Base-by-base conservation (phyloP, 495 filamentous ascomycete species). In the Melanomma pulvis-pyrius region DNA sequence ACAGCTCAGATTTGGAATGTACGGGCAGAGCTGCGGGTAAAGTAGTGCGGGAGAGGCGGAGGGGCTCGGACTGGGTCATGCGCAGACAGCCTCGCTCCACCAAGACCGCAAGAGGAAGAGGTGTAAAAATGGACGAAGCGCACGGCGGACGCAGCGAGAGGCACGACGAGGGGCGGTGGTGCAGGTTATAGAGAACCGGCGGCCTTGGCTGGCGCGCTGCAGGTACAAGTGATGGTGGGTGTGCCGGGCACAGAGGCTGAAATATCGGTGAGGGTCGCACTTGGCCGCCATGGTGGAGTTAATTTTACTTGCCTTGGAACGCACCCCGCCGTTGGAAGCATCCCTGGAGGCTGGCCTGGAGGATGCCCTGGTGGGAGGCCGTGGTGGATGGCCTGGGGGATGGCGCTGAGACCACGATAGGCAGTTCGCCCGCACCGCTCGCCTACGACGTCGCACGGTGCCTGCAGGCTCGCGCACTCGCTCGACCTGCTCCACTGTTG, bases 261-360 rank as follows among this genome's bases (percentile, higher is more conserved):
- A 70, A 51, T 70, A 70, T 70, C 69, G 65, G 69, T 68, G 69
- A 71, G 57, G 15, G 59, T 25, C 21, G 44, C 59, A 54, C 51
- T 62, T 59, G 32, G 28, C 8, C 2, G n/a, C 59, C 46, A 64
- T 52, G 60, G 28, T 19, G 61, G 64, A 49, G 59, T 59, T 58
- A 68, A 71, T 71, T 59, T 71, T 68, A 59, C 58, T 48, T 54
- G 64, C 56, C 54, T 67, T 61, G 46, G 48, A 48, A 48, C 25
- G 36, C 54, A 49, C 41, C 32, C 65, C 51, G 50, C 50, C 63
- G 67, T 65, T 65, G 61, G 60, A 48, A 68, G 47, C 59, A 63
- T 22, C 30, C 39, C 9, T 12, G 39, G 39, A n/a, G n/a, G n/a
- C n/a, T n/a, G n/a, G n/a, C n/a, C n/a, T n/a, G n/a, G n/a, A n/a